Conservation (phyloP, 202 grass and related monocot genomes). For the Dendrocalamus latiflorus region DNA sequence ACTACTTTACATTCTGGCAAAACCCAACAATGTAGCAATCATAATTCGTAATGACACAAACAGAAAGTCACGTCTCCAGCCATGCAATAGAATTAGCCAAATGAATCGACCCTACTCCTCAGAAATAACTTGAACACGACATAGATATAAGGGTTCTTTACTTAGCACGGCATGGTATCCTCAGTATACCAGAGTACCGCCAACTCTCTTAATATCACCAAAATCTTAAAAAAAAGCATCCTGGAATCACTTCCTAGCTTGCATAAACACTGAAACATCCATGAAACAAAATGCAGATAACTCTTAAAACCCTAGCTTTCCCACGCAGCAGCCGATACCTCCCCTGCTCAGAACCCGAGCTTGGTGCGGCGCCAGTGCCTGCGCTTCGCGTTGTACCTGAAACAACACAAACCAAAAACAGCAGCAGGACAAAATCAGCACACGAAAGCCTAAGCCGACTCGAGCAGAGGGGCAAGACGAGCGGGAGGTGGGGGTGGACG, state of each 20-base stretch:
- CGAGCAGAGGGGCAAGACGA: not conserved
- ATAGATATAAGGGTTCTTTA: slow-evolving; percentile 16
- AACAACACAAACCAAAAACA: not conserved
- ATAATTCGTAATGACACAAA: not conserved
- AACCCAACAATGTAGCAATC: too few species aligned
- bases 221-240: slow-evolving; percentile 24
- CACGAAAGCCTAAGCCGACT: not conserved
- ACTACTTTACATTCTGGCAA: not conserved
- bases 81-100: not conserved
- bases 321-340: not conserved
- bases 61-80: not conserved
- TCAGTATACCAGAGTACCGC: slow-evolving; percentile 14
- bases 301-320: slow-evolving; percentile 7
- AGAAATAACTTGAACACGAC: not conserved
- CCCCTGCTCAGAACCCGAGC: slow-evolving; percentile 64
- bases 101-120: too few species aligned
- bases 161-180: slow-evolving; percentile 23
- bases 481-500: not conserved
- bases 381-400: slow-evolving; percentile 91
- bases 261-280: slow-evolving; percentile 20
- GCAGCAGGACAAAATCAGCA: not conserved
- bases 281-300: slow-evolving; percentile 27
- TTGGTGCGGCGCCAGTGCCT: slow-evolving; percentile 99
- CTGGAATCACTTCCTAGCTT: slow-evolving; percentile 41
- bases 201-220: not conserved